These are phyloP conservation scores for Didymella lethalis DNA, from an alignment of 2,329 filamentous ascomycete genomes.

Conservation along the genomic window DNA sequence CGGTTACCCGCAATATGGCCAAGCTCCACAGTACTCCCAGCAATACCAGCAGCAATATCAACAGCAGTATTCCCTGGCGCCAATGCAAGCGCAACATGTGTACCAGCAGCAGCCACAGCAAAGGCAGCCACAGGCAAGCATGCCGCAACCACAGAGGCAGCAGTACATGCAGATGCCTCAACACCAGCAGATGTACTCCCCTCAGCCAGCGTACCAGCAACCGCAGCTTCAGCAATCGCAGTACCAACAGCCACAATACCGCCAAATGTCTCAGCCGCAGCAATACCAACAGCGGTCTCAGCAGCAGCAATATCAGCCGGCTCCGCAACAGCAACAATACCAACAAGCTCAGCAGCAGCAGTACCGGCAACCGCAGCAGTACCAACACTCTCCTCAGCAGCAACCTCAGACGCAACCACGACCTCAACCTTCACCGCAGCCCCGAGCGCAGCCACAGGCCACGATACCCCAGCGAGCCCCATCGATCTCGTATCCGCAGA, in stretches of 20 bases:
- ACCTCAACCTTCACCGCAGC: conserved; percentile 3
- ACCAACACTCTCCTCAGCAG: conserved; percentile 26
- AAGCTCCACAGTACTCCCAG: conserved; percentile 33
- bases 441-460: conserved; percentile 37
- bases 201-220: conserved; percentile 12
- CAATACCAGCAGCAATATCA: conserved; percentile 35
- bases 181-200: conserved; percentile 14
- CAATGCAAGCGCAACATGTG: conserved; percentile 32
- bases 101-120: conserved; percentile 31
- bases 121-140: conserved; percentile 28
- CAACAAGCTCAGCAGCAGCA: conserved; percentile 17
- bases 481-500: conserved; percentile 34
- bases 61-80: conserved; percentile 33
- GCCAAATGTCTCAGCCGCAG: conserved; percentile 5
- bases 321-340: conserved; percentile 20
- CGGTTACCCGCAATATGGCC: conserved; percentile 42
- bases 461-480: conserved; percentile 36
- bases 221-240: conserved; percentile 10
- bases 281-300: neutral
- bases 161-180: conserved; percentile 36
- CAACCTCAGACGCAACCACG: conserved; percentile 25
- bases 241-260: conserved; percentile 21
- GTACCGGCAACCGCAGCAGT: conserved; percentile 19
- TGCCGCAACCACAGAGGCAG: conserved; percentile 36
- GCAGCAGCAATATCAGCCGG: conserved; percentile 20